Conservation (phyloP, 192 early-diverging fungal species). For the Allomyces javanicus region DNA sequence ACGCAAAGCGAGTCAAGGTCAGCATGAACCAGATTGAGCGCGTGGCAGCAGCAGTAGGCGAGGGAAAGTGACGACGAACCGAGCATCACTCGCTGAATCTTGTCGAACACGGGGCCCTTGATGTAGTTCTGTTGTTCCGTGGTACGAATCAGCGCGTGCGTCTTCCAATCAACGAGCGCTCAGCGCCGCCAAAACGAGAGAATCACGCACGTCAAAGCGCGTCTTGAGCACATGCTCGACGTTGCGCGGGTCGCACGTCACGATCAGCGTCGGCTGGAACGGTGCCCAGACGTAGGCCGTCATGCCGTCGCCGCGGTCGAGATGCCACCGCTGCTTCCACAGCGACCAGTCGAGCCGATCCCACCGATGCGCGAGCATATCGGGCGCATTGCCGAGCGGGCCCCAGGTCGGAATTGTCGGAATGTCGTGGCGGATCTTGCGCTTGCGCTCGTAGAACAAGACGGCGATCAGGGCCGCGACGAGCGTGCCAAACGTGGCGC, state of each 20-base stretch:
- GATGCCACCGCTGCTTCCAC: background rate
- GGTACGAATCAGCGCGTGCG: background rate
- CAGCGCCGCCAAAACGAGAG: background rate
- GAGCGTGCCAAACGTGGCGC: background rate
- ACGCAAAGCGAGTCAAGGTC: no score
- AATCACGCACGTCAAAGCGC: constrained; percentile 5
- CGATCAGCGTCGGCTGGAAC: background rate
- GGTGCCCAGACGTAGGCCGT: background rate
- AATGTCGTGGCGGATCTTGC: background rate
- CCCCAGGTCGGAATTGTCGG: background rate
- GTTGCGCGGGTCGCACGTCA: background rate
- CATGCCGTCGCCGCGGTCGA: background rate
- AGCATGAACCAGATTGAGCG: no score
- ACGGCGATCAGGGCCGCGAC: background rate
- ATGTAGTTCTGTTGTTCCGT: constrained; percentile 5
- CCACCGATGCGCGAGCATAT: background rate
- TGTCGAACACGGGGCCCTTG: constrained; percentile 18
- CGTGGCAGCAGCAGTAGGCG: no score
- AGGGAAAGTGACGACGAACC: constrained; percentile 9
- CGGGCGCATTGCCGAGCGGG: background rate
- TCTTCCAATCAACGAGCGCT: no score
- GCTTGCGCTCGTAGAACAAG: background rate
- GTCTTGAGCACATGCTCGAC: constrained; percentile 3
- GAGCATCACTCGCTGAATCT: constrained; percentile 25
- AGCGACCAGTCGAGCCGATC: background rate